Evolutionary conservation across 805 yeast genomes (phyloP), one percentile per base, ranked within the genome.

Genomic region (Candida caryicola): DNA sequence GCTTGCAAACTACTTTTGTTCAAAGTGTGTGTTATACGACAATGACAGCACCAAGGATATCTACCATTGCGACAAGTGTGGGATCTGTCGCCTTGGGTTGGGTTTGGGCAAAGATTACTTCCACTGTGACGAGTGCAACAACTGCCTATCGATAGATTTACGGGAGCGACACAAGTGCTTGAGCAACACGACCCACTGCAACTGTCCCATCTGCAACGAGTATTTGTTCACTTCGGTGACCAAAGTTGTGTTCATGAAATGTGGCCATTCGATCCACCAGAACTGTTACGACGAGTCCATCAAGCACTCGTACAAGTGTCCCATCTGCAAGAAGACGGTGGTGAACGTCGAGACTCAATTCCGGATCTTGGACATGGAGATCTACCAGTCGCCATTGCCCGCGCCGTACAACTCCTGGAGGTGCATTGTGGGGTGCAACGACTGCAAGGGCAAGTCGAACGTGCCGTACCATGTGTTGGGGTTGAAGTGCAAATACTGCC

Each of bases 251-350:
- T 89, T 90, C 58, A 88, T 90, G 96, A 69, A 74, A 34, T 90
- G 98, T 63, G 96, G 97, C 2, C 98, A 90, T 62, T 86, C 95
- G 27, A 90, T 90, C 41, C 98, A 90, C 63, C 87, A 88, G 57
- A 54, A 60, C 18, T 90, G 98, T 59, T 89, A 80, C 58, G 82
- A 82, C 44, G 91, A 86, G 47, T 81, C 84, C 57, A 77, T 86
- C n/a, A 75, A 80, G 48, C 88, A 85, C 55, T 79, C 85, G 12
- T 90, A 88, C 69, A 86, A 87, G 57, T 90, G 98, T 59, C 98
- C 98, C 1, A 74, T 86, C 2, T 90, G 98, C 57, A 82, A 87
- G 38, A 79, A 85, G 49, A 83, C 96, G 0, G 79, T 91, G 36
- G 71, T 84, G 26, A 86, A 89, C 61, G 89, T 90, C 79, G 95